Conservation (phyloP, 2,329 filamentous ascomycete species). For the Monilinia fructigena region DNA sequence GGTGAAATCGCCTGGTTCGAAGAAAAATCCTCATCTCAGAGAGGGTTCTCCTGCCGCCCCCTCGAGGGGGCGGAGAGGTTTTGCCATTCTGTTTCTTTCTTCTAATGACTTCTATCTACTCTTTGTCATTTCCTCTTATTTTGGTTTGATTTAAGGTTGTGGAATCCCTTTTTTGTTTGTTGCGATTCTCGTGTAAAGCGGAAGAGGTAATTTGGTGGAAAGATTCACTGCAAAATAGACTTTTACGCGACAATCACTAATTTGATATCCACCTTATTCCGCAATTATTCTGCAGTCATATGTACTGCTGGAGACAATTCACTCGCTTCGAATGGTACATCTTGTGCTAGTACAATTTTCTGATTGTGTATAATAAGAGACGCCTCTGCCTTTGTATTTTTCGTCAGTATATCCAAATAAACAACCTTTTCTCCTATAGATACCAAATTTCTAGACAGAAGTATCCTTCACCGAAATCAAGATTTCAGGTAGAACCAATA, state of each 20-base stretch:
- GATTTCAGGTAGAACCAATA: too few relatives aligned
- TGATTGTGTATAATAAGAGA: neutral
- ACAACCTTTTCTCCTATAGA: neutral
- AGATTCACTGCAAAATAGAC: neutral
- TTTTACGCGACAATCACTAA: neutral
- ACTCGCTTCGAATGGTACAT: neutral
- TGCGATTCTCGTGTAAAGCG: neutral
- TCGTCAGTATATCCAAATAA: neutral
- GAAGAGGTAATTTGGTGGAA: neutral
- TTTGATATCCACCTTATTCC: neutral
- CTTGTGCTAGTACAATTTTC: neutral
- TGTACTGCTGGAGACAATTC: neutral
- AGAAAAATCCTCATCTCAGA: slow-evolving; percentile 1
- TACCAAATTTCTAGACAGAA: neutral
- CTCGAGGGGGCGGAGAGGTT: slow-evolving; percentile 2
- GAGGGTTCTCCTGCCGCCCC: slow-evolving; percentile 10
- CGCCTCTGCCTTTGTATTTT: neutral
- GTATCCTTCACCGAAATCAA: too few relatives aligned
- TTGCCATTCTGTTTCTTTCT: neutral
- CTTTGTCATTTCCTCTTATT: too few relatives aligned
- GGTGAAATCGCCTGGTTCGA: slow-evolving; percentile 5
- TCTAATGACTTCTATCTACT: neutral
- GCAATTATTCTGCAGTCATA: neutral
- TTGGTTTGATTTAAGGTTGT: neutral
- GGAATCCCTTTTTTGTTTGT: neutral